phyloP scores from a whole-genome alignment of 1,139 yeast species.

The Geotrichum klebahnii region DNA sequence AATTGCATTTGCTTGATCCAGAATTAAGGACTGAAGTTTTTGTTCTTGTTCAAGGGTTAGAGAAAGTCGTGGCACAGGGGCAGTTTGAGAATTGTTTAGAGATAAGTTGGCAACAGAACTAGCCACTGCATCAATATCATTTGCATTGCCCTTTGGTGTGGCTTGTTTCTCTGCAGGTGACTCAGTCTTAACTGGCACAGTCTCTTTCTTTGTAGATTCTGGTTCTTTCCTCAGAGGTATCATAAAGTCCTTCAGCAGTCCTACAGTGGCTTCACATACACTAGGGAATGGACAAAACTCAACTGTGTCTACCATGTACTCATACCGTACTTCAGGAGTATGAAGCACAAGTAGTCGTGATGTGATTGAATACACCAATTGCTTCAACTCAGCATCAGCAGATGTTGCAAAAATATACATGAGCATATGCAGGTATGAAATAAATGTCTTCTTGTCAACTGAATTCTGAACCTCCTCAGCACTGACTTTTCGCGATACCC shows the following conservation, averaged over 20 bases:
- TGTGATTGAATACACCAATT: constrained; percentile 34
- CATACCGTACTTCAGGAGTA: constrained; percentile 55
- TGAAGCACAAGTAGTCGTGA: constrained; percentile 48
- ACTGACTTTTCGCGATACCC: constrained; percentile 37
- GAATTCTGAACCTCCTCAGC: constrained; percentile 25
- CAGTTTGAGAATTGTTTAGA: background rate
- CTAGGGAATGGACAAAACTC: constrained; percentile 63
- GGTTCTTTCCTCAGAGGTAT: background rate
- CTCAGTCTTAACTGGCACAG: background rate
- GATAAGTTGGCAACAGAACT: background rate
- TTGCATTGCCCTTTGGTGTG: background rate
- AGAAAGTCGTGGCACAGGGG: background rate
- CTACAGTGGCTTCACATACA: constrained; percentile 56
- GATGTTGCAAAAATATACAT: constrained; percentile 25
- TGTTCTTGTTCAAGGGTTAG: background rate
- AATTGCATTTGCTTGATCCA: background rate
- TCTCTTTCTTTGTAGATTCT: background rate
- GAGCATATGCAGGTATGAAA: constrained; percentile 48
- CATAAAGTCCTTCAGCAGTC: constrained; percentile 50
- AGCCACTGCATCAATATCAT: background rate
- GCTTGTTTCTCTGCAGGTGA: background rate
- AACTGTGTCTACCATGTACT: constrained; percentile 62
- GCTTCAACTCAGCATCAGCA: constrained; percentile 37
- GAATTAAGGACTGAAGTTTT: background rate
- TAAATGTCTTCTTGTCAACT: constrained; percentile 29